A percentile compares a stretch with the other conserved stretches of the same genome.
Evolutionary conservation across 2,329 filamentous ascomycete genomes (phyloP).

Genomic region (Emergomyces orientalis): DNA sequence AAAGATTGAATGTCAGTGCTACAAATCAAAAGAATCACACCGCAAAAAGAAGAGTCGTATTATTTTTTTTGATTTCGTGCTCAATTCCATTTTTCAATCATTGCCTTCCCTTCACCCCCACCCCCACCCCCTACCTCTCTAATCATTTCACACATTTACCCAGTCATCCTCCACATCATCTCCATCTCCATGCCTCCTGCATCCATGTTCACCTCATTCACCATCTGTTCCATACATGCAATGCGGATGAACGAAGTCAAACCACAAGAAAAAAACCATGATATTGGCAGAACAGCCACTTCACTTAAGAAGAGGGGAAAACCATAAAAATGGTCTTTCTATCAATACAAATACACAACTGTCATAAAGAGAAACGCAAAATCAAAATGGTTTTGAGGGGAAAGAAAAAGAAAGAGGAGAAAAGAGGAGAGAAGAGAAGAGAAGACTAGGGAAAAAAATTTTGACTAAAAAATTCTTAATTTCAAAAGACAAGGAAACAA

Average conservation of each 20-base stretch:
- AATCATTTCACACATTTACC: slow-evolving; percentile 8
- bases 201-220: neutral
- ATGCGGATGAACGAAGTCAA: neutral
- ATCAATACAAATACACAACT: slow-evolving; percentile 6
- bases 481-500: neutral
- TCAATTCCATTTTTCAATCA: neutral
- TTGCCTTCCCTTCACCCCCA: neutral
- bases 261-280: neutral
- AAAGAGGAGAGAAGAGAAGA: neutral
- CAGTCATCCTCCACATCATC: neutral
- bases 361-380: neutral
- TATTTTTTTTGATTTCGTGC: neutral
- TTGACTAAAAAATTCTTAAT: neutral
- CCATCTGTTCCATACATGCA: neutral
- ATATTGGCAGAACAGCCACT: neutral
- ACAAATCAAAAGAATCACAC: too few relatives aligned
- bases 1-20: too few relatives aligned
- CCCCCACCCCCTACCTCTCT: neutral
- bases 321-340: neutral
- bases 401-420: neutral
- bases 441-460: neutral
- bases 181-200: neutral
- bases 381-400: too few relatives aligned
- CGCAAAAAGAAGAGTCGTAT: too few relatives aligned
- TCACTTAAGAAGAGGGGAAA: neutral